Percentiles rank a stretch among this genome's conserved stretches.
Evolutionary conservation across 2,329 filamentous ascomycete species (phyloP).

Genomic region (Aspergillus luchuensis): DNA sequence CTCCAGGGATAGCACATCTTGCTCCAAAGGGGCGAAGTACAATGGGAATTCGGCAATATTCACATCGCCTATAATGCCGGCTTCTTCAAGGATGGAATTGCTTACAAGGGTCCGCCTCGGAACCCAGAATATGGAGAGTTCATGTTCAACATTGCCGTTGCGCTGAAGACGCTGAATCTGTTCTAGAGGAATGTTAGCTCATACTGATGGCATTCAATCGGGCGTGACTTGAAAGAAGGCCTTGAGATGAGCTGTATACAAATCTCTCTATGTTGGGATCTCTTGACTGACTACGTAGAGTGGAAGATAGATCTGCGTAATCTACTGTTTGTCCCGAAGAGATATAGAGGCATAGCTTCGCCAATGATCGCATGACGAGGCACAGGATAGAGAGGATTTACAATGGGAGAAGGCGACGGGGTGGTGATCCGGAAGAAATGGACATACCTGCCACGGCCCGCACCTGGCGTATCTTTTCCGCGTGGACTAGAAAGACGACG

Average conservation of each 20-base stretch:
- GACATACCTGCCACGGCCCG: constrained; percentile 83
- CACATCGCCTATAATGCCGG: constrained; percentile 88
- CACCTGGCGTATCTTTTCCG: constrained; percentile 82
- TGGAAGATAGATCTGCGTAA: constrained; percentile 53
- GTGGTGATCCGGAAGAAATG: constrained; percentile 14
- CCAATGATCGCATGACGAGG: background rate
- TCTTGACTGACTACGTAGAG: constrained; percentile 60
- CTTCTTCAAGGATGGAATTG: constrained; percentile 87
- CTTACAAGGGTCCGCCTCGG: constrained; percentile 88
- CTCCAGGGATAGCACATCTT: constrained; percentile 88
- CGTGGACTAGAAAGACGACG: constrained; percentile 88
- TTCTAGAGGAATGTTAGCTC: constrained; percentile 66
- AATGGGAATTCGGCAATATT: constrained; percentile 85
- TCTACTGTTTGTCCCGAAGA: constrained; percentile 59
- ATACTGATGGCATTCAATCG: constrained; percentile 56
- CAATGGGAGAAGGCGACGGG: background rate
- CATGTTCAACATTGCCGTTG: constrained; percentile 86
- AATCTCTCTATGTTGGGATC: constrained; percentile 53
- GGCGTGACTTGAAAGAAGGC: constrained; percentile 42
- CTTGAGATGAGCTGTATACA: constrained; percentile 43
- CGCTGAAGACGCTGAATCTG: constrained; percentile 88
- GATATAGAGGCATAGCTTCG: background rate
- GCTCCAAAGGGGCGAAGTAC: constrained; percentile 87
- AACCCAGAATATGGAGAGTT: constrained; percentile 96
- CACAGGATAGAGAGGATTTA: constrained; percentile 10